These are phyloP conservation scores for Suillus luteus DNA, from an alignment of 768 basidiomycete genomes.

Conservation along the genomic window DNA sequence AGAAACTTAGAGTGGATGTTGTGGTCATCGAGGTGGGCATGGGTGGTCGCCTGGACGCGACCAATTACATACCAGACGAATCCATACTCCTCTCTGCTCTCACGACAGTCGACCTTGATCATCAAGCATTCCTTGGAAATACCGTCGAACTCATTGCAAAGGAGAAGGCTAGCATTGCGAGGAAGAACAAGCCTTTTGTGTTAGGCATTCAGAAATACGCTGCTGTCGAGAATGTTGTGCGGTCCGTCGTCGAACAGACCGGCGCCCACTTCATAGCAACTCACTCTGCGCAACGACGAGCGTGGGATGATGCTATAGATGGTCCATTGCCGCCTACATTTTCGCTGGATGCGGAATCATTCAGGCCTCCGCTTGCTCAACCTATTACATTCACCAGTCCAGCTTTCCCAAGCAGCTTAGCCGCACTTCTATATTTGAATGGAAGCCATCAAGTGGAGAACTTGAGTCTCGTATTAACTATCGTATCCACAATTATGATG, in stretches of 20 bases:
- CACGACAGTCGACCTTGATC: conserved; percentile 89
- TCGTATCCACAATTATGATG: conserved; percentile 58
- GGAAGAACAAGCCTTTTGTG: conserved; percentile 61
- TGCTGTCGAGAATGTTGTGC: conserved; percentile 49
- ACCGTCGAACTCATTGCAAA: conserved; percentile 72
- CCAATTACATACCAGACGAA: conserved; percentile 79
- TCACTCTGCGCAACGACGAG: conserved; percentile 35
- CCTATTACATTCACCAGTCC: conserved; percentile 46
- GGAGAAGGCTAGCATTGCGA: conserved; percentile 84
- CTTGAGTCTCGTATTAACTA: conserved; percentile 64
- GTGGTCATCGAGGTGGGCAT: conserved; percentile 92
- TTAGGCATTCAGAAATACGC: conserved; percentile 62
- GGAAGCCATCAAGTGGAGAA: conserved; percentile 89
- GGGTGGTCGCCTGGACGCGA: conserved; percentile 92
- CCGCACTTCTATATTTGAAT: conserved; percentile 60
- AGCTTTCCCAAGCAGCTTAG: conserved; percentile 47
- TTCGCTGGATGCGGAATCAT: conserved; percentile 33
- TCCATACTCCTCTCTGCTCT: conserved; percentile 77
- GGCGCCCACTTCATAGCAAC: conserved; percentile 45
- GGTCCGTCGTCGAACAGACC: conserved; percentile 41
- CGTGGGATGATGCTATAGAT: conserved; percentile 35
- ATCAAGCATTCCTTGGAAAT: conserved; percentile 85
- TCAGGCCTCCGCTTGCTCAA: conserved; percentile 40
- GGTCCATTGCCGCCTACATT: conserved; percentile 33
- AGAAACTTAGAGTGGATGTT: conserved; percentile 68